phyloP scores from a whole-genome alignment of 805 yeast genomes.

The Kluyveromyces lactis region DNA sequence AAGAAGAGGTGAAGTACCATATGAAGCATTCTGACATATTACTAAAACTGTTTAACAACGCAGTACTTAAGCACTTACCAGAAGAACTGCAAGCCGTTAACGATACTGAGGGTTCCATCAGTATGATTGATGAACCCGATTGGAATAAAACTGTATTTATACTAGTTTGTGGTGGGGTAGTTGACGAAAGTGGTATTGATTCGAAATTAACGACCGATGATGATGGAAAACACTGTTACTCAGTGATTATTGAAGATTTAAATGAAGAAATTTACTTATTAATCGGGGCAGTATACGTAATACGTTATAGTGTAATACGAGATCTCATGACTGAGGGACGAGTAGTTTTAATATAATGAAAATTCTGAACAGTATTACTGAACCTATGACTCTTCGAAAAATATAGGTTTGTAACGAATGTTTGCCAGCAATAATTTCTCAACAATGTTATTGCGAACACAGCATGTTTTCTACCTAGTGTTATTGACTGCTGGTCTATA shows the following conservation, averaged over 20 bases:
- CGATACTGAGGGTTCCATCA: constrained; percentile 56
- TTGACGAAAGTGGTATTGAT: constrained; percentile 7
- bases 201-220: constrained; percentile 35
- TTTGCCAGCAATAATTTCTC: too few relatives aligned
- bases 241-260: constrained; percentile 37
- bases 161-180: constrained; percentile 16
- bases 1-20: constrained; percentile 58
- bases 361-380: too few relatives aligned
- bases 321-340: constrained; percentile 34
- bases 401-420: too few relatives aligned
- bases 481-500: too few relatives aligned
- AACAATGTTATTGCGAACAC: too few relatives aligned
- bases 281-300: constrained; percentile 63
- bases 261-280: constrained; percentile 48
- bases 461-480: too few relatives aligned
- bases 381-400: too few relatives aligned
- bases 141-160: constrained; percentile 71
- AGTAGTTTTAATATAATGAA: constrained; percentile 35
- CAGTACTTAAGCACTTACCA: constrained; percentile 64
- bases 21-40: constrained; percentile 57
- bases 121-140: constrained; percentile 78
- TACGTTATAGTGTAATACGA: constrained; percentile 52
- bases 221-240: constrained; percentile 27
- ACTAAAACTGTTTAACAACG: constrained; percentile 54
- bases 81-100: constrained; percentile 62